Evolutionary conservation across 2,329 filamentous ascomycete genomes (phyloP).

Genomic region (Fusarium sp.): DNA sequence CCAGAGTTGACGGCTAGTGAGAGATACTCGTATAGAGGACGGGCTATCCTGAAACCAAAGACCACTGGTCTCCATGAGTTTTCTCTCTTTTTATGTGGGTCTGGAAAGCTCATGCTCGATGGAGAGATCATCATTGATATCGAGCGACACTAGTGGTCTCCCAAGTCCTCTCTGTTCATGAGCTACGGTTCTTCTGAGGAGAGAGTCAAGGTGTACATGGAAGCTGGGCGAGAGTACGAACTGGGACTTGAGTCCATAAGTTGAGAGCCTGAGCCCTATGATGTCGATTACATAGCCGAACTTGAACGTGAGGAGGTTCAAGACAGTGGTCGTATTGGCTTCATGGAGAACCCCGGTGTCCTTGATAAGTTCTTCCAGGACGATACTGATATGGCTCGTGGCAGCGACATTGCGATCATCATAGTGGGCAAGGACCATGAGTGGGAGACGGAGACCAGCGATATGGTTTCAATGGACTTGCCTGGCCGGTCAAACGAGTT

Average conservation of each 20-base stretch:
- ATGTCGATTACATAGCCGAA: slow-evolving; percentile 14
- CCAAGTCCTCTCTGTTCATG: slow-evolving; percentile 29
- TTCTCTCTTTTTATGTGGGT: slow-evolving; percentile 16
- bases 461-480: neutral
- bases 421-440: neutral
- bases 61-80: slow-evolving; percentile 17
- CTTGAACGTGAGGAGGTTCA: slow-evolving; percentile 27
- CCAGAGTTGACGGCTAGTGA: slow-evolving; percentile 25
- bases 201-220: slow-evolving; percentile 18
- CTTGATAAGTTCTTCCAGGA: slow-evolving; percentile 16
- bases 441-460: neutral
- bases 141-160: slow-evolving; percentile 29
- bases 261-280: slow-evolving; percentile 24
- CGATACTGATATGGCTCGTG: neutral
- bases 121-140: slow-evolving; percentile 21
- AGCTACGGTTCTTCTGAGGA: slow-evolving; percentile 26
- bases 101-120: slow-evolving; percentile 18
- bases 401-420: neutral
- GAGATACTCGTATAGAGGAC: slow-evolving; percentile 24
- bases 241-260: slow-evolving; percentile 19
- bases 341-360: slow-evolving; percentile 24
- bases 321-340: slow-evolving; percentile 25
- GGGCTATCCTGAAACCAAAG: slow-evolving; percentile 11
- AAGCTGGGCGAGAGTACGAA: slow-evolving; percentile 13
- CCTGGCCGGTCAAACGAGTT: neutral